Conservation (phyloP, 1,284 basidiomycete species). For the Hemileia vastatrix region DNA sequence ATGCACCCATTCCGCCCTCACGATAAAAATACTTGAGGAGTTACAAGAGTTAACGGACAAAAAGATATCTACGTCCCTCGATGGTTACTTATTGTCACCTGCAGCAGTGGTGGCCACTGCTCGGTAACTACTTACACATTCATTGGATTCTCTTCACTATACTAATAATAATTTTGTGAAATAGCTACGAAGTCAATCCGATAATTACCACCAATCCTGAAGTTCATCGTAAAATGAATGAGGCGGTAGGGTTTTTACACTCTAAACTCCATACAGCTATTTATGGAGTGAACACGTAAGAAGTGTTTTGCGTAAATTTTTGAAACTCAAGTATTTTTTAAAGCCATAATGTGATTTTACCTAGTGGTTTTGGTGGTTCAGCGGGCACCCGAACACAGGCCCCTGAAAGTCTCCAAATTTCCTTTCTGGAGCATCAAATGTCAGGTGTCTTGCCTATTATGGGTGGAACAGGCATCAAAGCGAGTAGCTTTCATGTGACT, state of each 20-base stretch:
- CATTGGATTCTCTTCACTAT: slow-evolving; percentile 43
- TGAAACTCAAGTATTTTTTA: not conserved
- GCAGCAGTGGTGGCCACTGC: slow-evolving; percentile 63
- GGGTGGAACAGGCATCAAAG: slow-evolving; percentile 33
- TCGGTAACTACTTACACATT: slow-evolving; percentile 53
- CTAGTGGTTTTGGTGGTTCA: slow-evolving; percentile 39
- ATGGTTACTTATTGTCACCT: slow-evolving; percentile 61
- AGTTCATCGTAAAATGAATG: slow-evolving; percentile 58
- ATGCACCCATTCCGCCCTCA: no score
- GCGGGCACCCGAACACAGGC: slow-evolving; percentile 63
- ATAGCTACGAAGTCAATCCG: slow-evolving; percentile 3
- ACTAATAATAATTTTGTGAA: not conserved
- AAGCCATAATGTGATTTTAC: not conserved
- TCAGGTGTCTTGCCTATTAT: slow-evolving; percentile 58
- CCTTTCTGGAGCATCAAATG: slow-evolving; percentile 70
- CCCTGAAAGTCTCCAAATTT: slow-evolving; percentile 59
- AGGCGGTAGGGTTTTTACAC: slow-evolving; percentile 37
- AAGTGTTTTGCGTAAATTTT: not conserved
- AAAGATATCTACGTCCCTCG: no score
- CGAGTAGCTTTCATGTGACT: slow-evolving; percentile 50
- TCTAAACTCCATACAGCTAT: slow-evolving; percentile 8
- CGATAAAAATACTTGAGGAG: no score
- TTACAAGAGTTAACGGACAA: no score
- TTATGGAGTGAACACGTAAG: slow-evolving; percentile 20
- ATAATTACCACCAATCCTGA: slow-evolving; percentile 50